Base-by-base conservation (phyloP, 2,329 filamentous ascomycete genomes). In the Curvularia eragrostidis region DNA sequence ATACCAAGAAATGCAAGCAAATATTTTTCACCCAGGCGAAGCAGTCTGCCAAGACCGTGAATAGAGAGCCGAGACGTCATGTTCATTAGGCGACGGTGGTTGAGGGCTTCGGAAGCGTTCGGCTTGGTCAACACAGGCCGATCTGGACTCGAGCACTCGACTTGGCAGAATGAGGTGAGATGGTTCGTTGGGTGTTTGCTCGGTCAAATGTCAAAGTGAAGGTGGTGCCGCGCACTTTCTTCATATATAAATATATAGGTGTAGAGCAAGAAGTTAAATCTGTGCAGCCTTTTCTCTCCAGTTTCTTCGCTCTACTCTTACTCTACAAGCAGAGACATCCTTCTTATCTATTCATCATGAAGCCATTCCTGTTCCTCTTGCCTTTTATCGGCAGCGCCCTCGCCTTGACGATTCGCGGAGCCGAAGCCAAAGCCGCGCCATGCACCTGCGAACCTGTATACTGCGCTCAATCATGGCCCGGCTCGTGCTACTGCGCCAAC, bases 401-500 rank as follows among this genome's bases (percentile, higher is more conserved):
- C 21, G 55, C 44, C 13, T 9, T 48, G 23, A 18, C 28, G 39
- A 23, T n/a, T 23, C 54, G 32, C 2, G 30, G 30, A 18, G 28
- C 46, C 21, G 18, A 36, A 15, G 18, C 50, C 30, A 48, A 12
- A 26, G 8, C 15, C 26, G 9, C 18, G 15, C 3, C 30, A 5
- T 66, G 63, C 18, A 26, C 34, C 15, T 75, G 70, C 59, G 65
- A 69, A 9, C 5, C 49, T 7, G 52, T 56, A 12, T 48, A 50
- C 15, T 75, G 72, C 48, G 36, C 51, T 7, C 63, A 67, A 51
- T 41, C 61, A 7, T 75, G 64, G 57, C 73, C 73, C 0, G 50
- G 65, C 1, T 70, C 66, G 2, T 76, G 74, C 48, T 56, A 69
- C 53, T 76, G 74, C 52, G 50, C 50, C n/a, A 70, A 72, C 48